A percentile compares a stretch with the other conserved stretches of the same genome.
Conservation (phyloP, 106 monocot genomes). For the Amphibolis antarctica region DNA sequence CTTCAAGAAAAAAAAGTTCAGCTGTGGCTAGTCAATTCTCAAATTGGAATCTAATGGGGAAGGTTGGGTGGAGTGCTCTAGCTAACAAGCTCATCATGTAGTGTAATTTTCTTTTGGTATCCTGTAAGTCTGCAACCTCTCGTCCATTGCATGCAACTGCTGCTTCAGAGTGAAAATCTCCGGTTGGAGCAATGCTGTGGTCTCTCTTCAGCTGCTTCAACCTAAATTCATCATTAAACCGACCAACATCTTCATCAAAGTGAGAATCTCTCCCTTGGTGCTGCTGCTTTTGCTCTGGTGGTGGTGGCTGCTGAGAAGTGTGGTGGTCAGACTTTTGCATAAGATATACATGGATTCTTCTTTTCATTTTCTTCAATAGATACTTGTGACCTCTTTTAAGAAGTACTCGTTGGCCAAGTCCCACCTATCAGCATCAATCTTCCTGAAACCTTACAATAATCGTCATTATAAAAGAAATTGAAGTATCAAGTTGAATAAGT, state of each 20-base stretch:
- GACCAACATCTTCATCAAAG: constrained; percentile 1
- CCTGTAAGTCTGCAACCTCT: constrained; percentile 7
- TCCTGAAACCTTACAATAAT: constrained; percentile 9
- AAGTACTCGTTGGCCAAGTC: constrained; percentile 16
- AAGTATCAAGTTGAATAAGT: not conserved
- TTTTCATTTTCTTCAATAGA: constrained; percentile 12
- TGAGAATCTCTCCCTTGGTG: not conserved
- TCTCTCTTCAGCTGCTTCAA: constrained; percentile 9
- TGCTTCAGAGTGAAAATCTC: constrained; percentile 17
- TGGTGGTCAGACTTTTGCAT: not conserved
- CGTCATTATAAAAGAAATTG: not conserved
- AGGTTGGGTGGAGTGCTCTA: constrained; percentile 6
- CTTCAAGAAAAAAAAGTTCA: no score
- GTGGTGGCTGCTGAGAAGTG: not conserved
- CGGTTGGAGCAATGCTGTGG: not conserved
- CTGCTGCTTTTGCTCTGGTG: not conserved
- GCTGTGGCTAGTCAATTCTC: no score
- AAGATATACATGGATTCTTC: not conserved
- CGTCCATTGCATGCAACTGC: constrained; percentile 9
- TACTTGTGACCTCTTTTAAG: constrained; percentile 12
- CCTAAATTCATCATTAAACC: constrained; percentile 2
- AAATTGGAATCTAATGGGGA: not conserved
- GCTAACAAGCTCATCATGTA: constrained; percentile 19
- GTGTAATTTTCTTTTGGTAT: constrained; percentile 9
- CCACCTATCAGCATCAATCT: constrained; percentile 15